Base-by-base conservation (phyloP, 1,139 yeast species). In the Geotrichum candidum region DNA sequence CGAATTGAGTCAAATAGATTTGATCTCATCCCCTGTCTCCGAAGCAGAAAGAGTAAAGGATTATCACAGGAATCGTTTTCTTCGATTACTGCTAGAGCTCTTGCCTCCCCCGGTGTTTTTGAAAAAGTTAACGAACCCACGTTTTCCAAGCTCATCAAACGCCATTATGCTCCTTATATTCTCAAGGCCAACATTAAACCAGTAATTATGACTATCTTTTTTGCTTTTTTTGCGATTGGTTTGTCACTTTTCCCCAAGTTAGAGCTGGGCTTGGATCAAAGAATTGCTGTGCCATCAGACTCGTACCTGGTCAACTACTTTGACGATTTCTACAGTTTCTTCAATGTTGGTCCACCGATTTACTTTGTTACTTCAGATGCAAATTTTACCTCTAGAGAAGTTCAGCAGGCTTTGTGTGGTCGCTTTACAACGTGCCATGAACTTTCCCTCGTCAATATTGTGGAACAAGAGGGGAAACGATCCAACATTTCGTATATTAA, bases 311-410 rank as follows among this genome's bases (percentile, higher is more conserved):
- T 90, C 46, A 80, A 84, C 60, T 94, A 94, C 72, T 94, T 89
- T 75, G 78, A 87, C 65, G 91, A 94, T 58, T 79, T 91, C 15
- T 88, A 87, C 70, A 74, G 80, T 1, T 88, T 86, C 70, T 78
- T 94, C 64, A 86, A 88, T 65, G 88, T 88, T 2, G 99, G 98
- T 0, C 97, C 99, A 0, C 99, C 99, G 0, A 82, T 90, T 1
- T 94, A 88, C 70, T 88, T 90, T 73, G 92, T 94, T 41, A 84
- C 90, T 25, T 82, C 83, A 61, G 84, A 82, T 62, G 72, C 84
- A 59, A 87, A 90, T 69, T 78, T 88, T 1, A 88, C 95, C 0
- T 64, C 74, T 11, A 76, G 90, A 60, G 74, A 68, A 0, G 80
- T 80, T 57, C 99, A 94, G 72, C 87, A 87, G 68, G 80, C 83